phyloP scores from a whole-genome alignment of 1,139 yeast genomes.

The Scheffersomyces illinoinensis region DNA sequence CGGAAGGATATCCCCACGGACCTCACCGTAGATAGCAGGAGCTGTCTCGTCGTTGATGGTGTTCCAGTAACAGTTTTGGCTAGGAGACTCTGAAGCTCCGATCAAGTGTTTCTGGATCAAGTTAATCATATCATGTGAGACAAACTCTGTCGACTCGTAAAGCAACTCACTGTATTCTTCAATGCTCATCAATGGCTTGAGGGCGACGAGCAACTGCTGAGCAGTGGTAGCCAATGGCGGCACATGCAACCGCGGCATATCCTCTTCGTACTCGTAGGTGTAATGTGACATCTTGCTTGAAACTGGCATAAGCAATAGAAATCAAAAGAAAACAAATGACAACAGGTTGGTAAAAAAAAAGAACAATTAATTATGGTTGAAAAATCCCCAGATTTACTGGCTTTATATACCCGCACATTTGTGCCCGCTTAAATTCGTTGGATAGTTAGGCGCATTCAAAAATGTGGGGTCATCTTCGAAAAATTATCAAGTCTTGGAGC shows the following conservation, averaged over 20 bases:
- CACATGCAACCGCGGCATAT: slow-evolving; percentile 53
- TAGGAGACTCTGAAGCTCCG: slow-evolving; percentile 40
- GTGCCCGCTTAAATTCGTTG: no score
- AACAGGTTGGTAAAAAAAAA: no score
- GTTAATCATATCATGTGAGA: slow-evolving; percentile 38
- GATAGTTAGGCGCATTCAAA: no score
- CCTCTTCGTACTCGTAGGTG: slow-evolving; percentile 23
- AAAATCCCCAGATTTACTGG: no score
- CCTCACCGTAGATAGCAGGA: slow-evolving; percentile 66
- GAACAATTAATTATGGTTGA: no score
- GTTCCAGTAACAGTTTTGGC: slow-evolving; percentile 55
- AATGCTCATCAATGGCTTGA: slow-evolving; percentile 48
- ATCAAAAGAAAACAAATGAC: background rate
- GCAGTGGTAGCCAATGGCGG: slow-evolving; percentile 50
- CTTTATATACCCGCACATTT: no score
- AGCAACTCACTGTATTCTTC: slow-evolving; percentile 44
- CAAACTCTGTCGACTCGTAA: slow-evolving; percentile 46
- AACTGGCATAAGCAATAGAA: background rate
- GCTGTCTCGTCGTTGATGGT: slow-evolving; percentile 59
- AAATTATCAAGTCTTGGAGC: no score
- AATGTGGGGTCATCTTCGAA: no score
- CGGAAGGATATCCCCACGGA: slow-evolving; percentile 66
- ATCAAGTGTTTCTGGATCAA: slow-evolving; percentile 55
- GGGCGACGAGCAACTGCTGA: slow-evolving; percentile 46
- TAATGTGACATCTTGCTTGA: slow-evolving; percentile 5